Conservation (phyloP, 1,284 basidiomycete species). For the Takashimella tepidaria region DNA sequence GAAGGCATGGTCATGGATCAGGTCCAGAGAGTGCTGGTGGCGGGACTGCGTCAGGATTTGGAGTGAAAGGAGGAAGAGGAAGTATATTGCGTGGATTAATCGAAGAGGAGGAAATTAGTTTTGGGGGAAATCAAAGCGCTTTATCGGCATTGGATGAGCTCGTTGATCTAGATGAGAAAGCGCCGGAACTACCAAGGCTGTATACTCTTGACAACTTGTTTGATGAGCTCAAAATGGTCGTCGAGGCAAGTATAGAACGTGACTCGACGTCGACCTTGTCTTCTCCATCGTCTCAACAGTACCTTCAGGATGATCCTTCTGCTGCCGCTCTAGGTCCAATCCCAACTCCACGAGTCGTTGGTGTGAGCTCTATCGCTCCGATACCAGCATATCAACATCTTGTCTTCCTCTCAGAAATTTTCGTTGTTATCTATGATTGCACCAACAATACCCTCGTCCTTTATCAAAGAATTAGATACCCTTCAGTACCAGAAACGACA, state of each 20-base stretch:
- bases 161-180: slow-evolving; percentile 61
- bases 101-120: not conserved
- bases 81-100: not conserved
- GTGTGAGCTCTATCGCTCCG: not conserved
- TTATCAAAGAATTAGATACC: slow-evolving; percentile 21
- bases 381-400: slow-evolving; percentile 9
- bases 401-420: slow-evolving; percentile 26
- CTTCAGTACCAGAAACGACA: slow-evolving; percentile 6
- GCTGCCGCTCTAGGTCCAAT: not conserved
- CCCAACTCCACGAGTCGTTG: not conserved
- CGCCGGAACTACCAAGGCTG: slow-evolving; percentile 64
- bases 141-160: slow-evolving; percentile 52
- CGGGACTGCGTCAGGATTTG: not conserved
- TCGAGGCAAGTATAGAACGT: slow-evolving; percentile 22
- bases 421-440: slow-evolving; percentile 30
- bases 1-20: not conserved
- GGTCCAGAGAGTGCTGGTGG: not conserved
- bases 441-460: slow-evolving; percentile 31
- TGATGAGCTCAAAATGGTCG: slow-evolving; percentile 64
- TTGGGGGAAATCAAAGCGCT: slow-evolving; percentile 23
- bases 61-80: slow-evolving; percentile 7
- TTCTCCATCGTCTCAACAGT: no score
- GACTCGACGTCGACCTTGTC: no score
- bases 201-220: slow-evolving; percentile 71
- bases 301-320: no score